Evolutionary conservation across 2,329 filamentous ascomycete species (phyloP), one percentile per base, ranked within the genome.

Genomic region (Pseudogymnoascus sp.): DNA sequence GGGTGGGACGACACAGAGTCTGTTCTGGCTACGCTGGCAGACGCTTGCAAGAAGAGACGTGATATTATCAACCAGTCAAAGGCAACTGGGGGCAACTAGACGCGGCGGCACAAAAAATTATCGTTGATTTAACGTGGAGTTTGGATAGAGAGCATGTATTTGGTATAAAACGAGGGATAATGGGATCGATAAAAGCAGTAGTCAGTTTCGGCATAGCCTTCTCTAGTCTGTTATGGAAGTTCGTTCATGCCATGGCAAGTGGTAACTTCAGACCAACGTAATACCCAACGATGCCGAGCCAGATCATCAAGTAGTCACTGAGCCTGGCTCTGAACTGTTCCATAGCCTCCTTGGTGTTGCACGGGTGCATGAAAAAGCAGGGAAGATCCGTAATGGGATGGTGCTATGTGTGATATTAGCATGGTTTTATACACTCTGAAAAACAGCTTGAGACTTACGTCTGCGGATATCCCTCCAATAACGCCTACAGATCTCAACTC

Each of bases 321-420:
- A 80, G 78, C 72, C 80, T 75, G 42, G 71, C 67, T 69, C 83
- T 77, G 70, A 91, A 86, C 61, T 78, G 79, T 69, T 80, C 79
- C 83, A 97, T 89, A 62, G 90, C 89, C 68, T 93, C 88, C 63
- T 89, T 89, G 7, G 95, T 90, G 73, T 90, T 85, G 77, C 95
- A 97, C 23, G 95, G 93, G 77, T 99, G 95, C 69, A 97, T 83
- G 76, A 96, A 97, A 76, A 93, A 97, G 60, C 86, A 84, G 42
- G 92, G 91, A 64, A 87, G 76, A 62, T 88, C 89, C 64, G 86
- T 90, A 65, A 90, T 76, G 62, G 95, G 93, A 80, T 97, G 92
- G 75, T 69, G 71, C 73, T 75, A 61, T 29, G 18, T 39, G 39
- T 29, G 7, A 29, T 47, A 37, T 65, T 62, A 67, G 64, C 26